Evolutionary conservation across 768 basidiomycete species (phyloP), one percentile per base, ranked within the genome.

Genomic region (Rhizopogon vesiculosus): DNA sequence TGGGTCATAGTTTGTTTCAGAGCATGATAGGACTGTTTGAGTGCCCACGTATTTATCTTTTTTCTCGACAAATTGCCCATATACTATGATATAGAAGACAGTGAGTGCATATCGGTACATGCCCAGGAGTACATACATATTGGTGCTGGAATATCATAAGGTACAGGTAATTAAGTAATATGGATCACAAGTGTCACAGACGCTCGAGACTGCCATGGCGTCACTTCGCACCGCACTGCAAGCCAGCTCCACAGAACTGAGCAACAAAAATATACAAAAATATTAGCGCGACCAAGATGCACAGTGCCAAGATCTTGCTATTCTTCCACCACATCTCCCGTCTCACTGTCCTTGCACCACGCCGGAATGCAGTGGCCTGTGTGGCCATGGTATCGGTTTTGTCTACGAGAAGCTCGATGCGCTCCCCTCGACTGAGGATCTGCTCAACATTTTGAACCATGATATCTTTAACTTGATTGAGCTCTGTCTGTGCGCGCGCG

Each of bases 361-460:
- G 76, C 45, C 93, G 75, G 74, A 99, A 99, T 7, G 92, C 93
- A 3, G 91, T 91, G 4, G 96, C 93, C 70, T 98, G 94, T 9
- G 86, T 88, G 7, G 91, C 89, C 86, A 99, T 91, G 53, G 80
- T 89, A 67, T 98, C 95, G 29, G 97, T 99, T 79, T 97, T 97
- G 75, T 98, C 93, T 31, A 98, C 91, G 51, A 99, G 80, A 16
- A 98, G 78, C 69, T 98, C 96, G 61, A 99, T 92, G 52, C 97
- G 80, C 71, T 99, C 97, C 22, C 97, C 97, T 39, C 97, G 80
- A 52, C 84, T 88, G 42, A 99, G 82, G 59, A 98, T 96, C 69
- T 94, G 91, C 73, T 98, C 93, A 60, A 98, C 95, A 69, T 98
- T 98, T 72, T 98, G 91, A 50, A 98, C 95, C 94, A 97, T 96